Evolutionary conservation across 1,284 basidiomycete species (phyloP).

Genomic region (Coriolopsis trogii): DNA sequence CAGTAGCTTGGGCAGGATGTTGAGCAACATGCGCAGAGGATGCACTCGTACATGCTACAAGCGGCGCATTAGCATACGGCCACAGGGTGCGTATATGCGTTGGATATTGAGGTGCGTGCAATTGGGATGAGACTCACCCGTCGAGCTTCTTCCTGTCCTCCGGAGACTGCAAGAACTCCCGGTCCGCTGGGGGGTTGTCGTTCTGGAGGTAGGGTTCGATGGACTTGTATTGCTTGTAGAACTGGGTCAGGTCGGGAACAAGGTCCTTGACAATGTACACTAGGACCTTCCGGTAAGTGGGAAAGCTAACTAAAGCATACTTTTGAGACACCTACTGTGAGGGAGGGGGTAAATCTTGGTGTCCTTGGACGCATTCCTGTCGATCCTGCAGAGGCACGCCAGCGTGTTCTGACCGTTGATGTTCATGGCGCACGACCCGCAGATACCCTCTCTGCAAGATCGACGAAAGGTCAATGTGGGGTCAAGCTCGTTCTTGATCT

Average conservation of each 20-base stretch:
- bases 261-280: conserved; percentile 99
- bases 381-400: conserved; percentile 96
- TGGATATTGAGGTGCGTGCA: background rate
- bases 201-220: conserved; percentile 96
- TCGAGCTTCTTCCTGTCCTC: conserved; percentile 97
- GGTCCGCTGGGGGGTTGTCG: conserved; percentile 83
- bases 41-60: conserved; percentile 85
- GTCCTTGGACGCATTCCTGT: conserved; percentile 73
- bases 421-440: conserved; percentile 99
- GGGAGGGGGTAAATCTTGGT: conserved; percentile 98
- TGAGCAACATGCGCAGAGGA: conserved; percentile 94
- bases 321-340: conserved; percentile 71
- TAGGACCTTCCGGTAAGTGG: conserved; percentile 38
- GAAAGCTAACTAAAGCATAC: background rate
- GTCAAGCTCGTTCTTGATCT: conserved; percentile 99
- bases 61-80: background rate
- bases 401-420: conserved; percentile 98
- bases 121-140: conserved; percentile 46
- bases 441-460: conserved; percentile 97
- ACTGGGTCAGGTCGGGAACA: conserved; percentile 87
- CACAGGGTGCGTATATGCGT: conserved; percentile 11
- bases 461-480: conserved; percentile 96
- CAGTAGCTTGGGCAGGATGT: conserved; percentile 97
- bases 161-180: conserved; percentile 86
- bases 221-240: conserved; percentile 99